These are phyloP conservation scores for Fomitopsis schrenkii DNA, from an alignment of 1,284 basidiomycete genomes.

Conservation along the genomic window DNA sequence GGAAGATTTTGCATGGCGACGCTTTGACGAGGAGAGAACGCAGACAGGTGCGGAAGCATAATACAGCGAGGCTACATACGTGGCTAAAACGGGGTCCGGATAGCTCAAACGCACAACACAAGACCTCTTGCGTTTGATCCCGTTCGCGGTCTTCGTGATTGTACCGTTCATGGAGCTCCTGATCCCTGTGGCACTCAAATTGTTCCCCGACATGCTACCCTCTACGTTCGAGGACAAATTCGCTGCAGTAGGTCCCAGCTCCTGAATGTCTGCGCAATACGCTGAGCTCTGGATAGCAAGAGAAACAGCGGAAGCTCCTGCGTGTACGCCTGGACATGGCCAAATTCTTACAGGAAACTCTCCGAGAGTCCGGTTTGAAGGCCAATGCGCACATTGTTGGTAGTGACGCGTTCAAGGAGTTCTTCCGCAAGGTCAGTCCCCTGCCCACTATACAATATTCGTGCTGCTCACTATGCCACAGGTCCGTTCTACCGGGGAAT, in stretches of 20 bases:
- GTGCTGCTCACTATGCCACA: conserved; percentile 22
- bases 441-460: neutral
- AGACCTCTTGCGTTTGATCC: conserved; percentile 89
- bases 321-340: conserved; percentile 98
- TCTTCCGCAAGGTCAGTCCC: conserved; percentile 85
- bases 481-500: conserved; percentile 94
- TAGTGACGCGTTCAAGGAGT: conserved; percentile 96
- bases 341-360: conserved; percentile 97
- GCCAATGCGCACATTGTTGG: conserved; percentile 90
- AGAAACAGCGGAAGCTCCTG: conserved; percentile 94
- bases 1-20: conserved; percentile 91
- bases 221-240: conserved; percentile 99
- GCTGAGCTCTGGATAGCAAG: conserved; percentile 58
- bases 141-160: conserved; percentile 93
- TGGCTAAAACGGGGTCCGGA: conserved; percentile 1
- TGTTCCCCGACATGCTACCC: conserved; percentile 99
- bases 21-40: conserved; percentile 89
- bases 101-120: conserved; percentile 91
- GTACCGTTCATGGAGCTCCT: conserved; percentile 99
- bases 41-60: conserved; percentile 64
- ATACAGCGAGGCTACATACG: neutral
- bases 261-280: neutral
- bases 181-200: conserved; percentile 93
- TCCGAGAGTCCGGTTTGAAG: conserved; percentile 90
- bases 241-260: conserved; percentile 60